phyloP scores from a whole-genome alignment of 768 basidiomycete genomes.

The Goffeauzyma gilvescens region DNA sequence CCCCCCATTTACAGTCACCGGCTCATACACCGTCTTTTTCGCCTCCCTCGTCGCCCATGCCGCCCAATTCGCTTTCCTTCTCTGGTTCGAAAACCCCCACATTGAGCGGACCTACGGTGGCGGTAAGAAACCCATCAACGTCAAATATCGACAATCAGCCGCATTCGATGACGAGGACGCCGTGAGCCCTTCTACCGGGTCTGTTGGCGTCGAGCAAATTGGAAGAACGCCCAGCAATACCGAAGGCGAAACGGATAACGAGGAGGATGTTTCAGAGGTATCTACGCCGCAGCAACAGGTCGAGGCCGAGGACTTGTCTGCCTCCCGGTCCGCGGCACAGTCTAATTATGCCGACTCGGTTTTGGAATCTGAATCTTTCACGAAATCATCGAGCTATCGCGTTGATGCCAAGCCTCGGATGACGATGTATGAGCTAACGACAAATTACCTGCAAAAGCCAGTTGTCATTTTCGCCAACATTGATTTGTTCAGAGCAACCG shows the following conservation, averaged over 20 bases:
- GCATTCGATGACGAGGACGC: constrained; percentile 9
- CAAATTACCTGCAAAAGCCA: constrained; percentile 79
- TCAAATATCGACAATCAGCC: too few species aligned
- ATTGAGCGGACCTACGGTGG: constrained; percentile 88
- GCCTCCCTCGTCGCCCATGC: constrained; percentile 86
- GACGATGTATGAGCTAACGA: constrained; percentile 74
- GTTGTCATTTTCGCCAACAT: constrained; percentile 59
- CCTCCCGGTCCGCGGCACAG: too few species aligned
- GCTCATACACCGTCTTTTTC: constrained; percentile 48
- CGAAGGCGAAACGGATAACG: constrained; percentile 29
- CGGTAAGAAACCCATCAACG: constrained; percentile 59
- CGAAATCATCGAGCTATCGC: too few species aligned
- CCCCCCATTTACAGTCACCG: constrained; percentile 27
- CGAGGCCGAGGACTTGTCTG: too few species aligned
- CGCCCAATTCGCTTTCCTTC: constrained; percentile 86
- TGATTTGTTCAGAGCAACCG: constrained; percentile 67
- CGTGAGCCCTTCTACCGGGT: background rate
- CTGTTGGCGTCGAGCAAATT: background rate
- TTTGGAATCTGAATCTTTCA: too few species aligned
- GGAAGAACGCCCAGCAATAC: constrained; percentile 24
- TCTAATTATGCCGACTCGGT: too few species aligned
- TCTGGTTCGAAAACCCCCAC: constrained; percentile 93
- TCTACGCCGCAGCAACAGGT: constrained; percentile 5
- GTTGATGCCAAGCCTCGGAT: constrained; percentile 10
- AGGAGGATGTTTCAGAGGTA: constrained; percentile 21